These are phyloP conservation scores for Naganishia sp. DNA, from an alignment of 1,284 basidiomycete genomes.

Conservation along the genomic window DNA sequence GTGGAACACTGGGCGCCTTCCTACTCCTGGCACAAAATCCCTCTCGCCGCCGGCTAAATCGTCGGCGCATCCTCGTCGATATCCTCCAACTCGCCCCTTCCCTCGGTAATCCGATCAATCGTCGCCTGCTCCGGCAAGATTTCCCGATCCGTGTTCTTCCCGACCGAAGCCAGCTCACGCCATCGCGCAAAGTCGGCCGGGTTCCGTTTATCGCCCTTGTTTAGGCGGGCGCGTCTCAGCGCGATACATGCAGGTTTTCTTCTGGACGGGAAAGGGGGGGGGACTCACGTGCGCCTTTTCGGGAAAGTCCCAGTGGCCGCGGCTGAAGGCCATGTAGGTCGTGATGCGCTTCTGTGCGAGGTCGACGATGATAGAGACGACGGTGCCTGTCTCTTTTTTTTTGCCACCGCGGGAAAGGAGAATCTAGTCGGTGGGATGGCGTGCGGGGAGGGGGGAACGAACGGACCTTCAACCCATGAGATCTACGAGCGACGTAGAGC, in stretches of 20 bases:
- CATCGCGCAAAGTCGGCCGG: conserved; percentile 45
- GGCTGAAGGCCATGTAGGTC: conserved; percentile 47
- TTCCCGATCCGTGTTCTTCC: conserved; percentile 42
- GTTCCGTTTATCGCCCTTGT: conserved; percentile 49
- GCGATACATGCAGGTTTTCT: not conserved
- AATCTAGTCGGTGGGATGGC: not conserved
- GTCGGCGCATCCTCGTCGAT: conserved; percentile 27
- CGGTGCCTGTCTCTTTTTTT: conserved; percentile 44
- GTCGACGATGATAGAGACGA: conserved; percentile 46
- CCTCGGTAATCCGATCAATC: conserved; percentile 42
- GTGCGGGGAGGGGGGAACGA: not conserved
- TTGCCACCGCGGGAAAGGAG: not conserved
- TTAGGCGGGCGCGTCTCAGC: conserved; percentile 6
- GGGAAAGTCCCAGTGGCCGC: conserved; percentile 46
- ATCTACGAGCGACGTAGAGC: conserved; percentile 33
- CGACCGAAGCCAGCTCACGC: conserved; percentile 44
- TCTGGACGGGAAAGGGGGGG: not conserved
- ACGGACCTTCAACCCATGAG: conserved; percentile 43
- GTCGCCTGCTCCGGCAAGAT: conserved; percentile 47
- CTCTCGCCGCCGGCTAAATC: not conserved
- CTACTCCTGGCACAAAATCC: too few relatives aligned
- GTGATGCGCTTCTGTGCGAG: conserved; percentile 41
- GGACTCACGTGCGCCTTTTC: conserved; percentile 33
- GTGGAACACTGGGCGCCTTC: too few relatives aligned
- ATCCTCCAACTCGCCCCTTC: conserved; percentile 43